Conservation (phyloP, 2,329 filamentous ascomycete species). For the Alternaria sp. region DNA sequence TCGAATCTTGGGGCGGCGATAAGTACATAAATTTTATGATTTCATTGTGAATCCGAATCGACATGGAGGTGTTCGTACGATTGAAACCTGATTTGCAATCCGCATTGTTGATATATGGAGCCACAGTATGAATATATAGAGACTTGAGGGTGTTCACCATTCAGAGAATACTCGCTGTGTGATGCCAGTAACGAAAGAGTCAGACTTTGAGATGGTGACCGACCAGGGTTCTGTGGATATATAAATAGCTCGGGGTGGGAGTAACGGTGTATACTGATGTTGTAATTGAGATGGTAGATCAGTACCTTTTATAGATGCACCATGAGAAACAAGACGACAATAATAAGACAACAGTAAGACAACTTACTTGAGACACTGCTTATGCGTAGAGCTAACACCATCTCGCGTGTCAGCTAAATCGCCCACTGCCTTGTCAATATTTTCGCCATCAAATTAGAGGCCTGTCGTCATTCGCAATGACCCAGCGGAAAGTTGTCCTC, state of each 20-base stretch:
- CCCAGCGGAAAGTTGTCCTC: constrained; percentile 14
- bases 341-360: neutral
- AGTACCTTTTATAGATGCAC: neutral
- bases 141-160: neutral
- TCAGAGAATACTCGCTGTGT: no score
- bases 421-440: neutral
- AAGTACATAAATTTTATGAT: no score
- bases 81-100: no score
- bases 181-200: no score
- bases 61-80: no score
- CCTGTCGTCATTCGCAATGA: constrained; percentile 11
- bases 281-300: neutral
- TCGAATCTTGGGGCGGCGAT: neutral
- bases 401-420: neutral
- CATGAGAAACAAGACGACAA: neutral
- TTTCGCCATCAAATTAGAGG: neutral
- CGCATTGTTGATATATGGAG: no score
- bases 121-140: neutral
- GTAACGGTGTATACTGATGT: neutral
- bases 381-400: neutral
- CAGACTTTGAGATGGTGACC: no score
- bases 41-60: no score
- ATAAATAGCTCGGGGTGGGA: neutral
- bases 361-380: constrained; percentile 1
- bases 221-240: neutral